Evolutionary conservation across 805 yeast species (phyloP).

Genomic region (Candida nitratophila): DNA sequence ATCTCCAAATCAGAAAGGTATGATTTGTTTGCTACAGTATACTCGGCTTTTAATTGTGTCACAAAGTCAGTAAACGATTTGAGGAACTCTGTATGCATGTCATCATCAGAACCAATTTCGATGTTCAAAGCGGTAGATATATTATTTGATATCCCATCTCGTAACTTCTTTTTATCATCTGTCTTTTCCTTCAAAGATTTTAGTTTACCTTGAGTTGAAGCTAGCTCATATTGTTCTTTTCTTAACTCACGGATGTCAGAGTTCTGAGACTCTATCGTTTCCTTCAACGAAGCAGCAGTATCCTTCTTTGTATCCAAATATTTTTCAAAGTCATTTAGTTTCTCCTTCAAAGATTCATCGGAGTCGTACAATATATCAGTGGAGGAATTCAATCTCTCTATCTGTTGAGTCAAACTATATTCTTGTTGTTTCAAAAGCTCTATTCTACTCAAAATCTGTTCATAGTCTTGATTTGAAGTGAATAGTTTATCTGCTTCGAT

Average conservation of each 20-base stretch:
- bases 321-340: constrained; percentile 35
- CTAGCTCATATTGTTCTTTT: constrained; percentile 27
- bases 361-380: constrained; percentile 40
- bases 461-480: constrained; percentile 75
- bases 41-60: too few relatives aligned
- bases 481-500: constrained; percentile 57
- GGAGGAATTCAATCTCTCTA: constrained; percentile 40
- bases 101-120: neutral
- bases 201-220: constrained; percentile 50
- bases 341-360: constrained; percentile 31
- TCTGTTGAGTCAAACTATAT: constrained; percentile 40
- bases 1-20: neutral
- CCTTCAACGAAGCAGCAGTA: constrained; percentile 7
- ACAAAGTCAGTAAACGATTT: too few relatives aligned
- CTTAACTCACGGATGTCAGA: constrained; percentile 17
- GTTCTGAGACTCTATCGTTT: constrained; percentile 11
- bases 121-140: neutral
- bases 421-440: constrained; percentile 49
- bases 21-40: neutral
- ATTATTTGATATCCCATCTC: neutral
- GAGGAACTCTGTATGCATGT: too few relatives aligned
- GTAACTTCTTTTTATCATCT: neutral
- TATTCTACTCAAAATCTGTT: constrained; percentile 55
- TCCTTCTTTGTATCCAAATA: constrained; percentile 18
- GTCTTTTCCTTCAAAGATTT: constrained; percentile 22